Base-by-base conservation (phyloP, 2,329 filamentous ascomycete species). In the Tolypocladium ovalisporum region DNA sequence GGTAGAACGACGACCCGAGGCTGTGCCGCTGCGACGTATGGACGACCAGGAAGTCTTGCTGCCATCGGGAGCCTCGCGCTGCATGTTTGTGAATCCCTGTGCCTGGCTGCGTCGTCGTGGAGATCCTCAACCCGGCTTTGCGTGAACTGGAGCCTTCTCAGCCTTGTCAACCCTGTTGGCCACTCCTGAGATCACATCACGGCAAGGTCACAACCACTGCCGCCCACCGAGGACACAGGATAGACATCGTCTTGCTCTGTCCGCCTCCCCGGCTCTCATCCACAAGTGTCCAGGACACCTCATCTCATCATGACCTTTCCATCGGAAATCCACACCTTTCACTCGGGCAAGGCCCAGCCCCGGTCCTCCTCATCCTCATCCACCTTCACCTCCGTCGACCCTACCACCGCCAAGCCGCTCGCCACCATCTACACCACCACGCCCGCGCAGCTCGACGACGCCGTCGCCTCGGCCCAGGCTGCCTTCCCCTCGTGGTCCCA, bases 401-500 rank as follows among this genome's bases (percentile, higher is more conserved):
- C 90, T 42, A 84, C 89, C 54, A 91, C 84, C 47, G 83, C 79
- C 58, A 76, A 81, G 61, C 79, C 86, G 7, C 71, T 93, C 54
- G 88, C 88, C 62, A 83, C 85, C 63, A 84, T 96, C 67, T 83
- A 89, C 72, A 78, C 82, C 37, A 88, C 89, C 22, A 86, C 88
- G 0, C 71, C 76, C 27, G 68, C 78, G 57, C 84, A 90, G 66
- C 77, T 94, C 68, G 83, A 94, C 68, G 79, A 83, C 19, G 89
- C 90, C 51, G 79, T 96, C 62, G 72, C 79, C 56, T 85, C 89
- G 44, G 90, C 88, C 44, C 76, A 84, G 57, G 75, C 76, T 37
- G 90, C 89, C 1, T 95, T 96, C 70, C 78, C 81, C 3, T 73
- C 78, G 40, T 96, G 90, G 90, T 90, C 89, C 1, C 76, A 81